Evolutionary conservation across 768 basidiomycete species (phyloP), one percentile per base, ranked within the genome.

Genomic region (Imleria badia): DNA sequence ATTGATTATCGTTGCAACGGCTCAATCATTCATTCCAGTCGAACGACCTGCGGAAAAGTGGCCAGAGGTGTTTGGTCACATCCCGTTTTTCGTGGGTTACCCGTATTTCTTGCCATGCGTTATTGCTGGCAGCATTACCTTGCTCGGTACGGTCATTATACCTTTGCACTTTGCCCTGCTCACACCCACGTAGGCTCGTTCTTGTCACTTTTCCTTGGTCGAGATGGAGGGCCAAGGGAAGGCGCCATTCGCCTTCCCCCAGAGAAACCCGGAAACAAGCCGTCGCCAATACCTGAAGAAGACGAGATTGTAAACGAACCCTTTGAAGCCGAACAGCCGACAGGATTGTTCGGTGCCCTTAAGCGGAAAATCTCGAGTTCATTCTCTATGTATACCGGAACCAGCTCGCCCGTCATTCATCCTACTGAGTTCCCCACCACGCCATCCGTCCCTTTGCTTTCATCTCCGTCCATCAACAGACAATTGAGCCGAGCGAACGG

Each of bases 21-120:
- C 38, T 58, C 13, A 61, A 54, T 66, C n/a, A 12, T 48, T 49
- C 33, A 34, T 59, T 56, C 51, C 62, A 93, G 89, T 90, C 60
- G 92, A 91, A 75, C 81, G 81, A 30, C 94, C 94, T 11, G 90
- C 86, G 2, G 78, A 78, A 43, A 98, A 97, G 66, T 96, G 91
- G 86, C 93, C 95, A 2, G 73, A 76, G 2, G 69, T 83, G 5
- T 96, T 96, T 70, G 80, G 76, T 44, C 74, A 82, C 22, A 62
- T 85, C 6, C 75, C 80, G 2, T 62, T 98, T 20, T 90, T 98
- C 66, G 78, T 82, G 23, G 76, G 75, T 8, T 94, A 91, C 67
- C 97, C 97, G 2, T 99, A 99, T 68, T 81, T 98, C 36, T 77
- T 99, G 15, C 95, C 97, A 1, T 92, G 90, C 64, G 74, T 78